Evolutionary conservation across 805 yeast genomes (phyloP), one percentile per base, ranked within the genome.

Genomic region (Ogataea nakhonphanomensis): DNA sequence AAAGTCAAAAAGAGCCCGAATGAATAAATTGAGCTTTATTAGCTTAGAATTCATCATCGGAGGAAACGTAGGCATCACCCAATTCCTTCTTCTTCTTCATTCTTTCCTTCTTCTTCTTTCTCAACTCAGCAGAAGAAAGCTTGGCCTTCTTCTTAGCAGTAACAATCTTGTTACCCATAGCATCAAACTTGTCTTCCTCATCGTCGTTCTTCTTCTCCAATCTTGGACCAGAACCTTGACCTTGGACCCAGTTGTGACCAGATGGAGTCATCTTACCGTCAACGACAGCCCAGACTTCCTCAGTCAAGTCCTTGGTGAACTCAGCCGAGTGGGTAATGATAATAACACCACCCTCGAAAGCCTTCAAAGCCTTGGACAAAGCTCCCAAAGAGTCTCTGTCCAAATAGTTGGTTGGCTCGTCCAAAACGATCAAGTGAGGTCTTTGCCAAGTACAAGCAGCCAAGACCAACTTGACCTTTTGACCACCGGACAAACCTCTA

Each of bases 91-190:
- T 93, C 95, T 91, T 93, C 85, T 85, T 88, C 98, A 93, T 90
- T 84, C 99, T 89, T 79, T 93, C 99, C 95, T 93, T 93, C 97
- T 93, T 93, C 96, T 93, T 93, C 96, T 93, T 93, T 84, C 99
- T 88, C 71, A 91, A 79, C 75, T 93, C 99, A 57, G 99, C 97
- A 69, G 98, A 89, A 58, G 97, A 86, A 67, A 93, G 80, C 86
- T 93, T 93, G 73, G 79, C 78, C 83, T 85, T 90, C 95, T 93
- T 93, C 85, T 89, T 87, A 70, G 78, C 87, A 69, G 85, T 75
- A 65, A 88, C 90, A 73, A 93, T 81, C 95, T 93, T 93, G 96
- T 93, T 93, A 80, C 99, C 99, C 95, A 93, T 88, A 65, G 98
- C 99, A 77, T 93, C 99, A 78, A 93, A 91, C 76, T 90, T 87